phyloP scores from a whole-genome alignment of 116 monocot genomes.

The Zostera marina region DNA sequence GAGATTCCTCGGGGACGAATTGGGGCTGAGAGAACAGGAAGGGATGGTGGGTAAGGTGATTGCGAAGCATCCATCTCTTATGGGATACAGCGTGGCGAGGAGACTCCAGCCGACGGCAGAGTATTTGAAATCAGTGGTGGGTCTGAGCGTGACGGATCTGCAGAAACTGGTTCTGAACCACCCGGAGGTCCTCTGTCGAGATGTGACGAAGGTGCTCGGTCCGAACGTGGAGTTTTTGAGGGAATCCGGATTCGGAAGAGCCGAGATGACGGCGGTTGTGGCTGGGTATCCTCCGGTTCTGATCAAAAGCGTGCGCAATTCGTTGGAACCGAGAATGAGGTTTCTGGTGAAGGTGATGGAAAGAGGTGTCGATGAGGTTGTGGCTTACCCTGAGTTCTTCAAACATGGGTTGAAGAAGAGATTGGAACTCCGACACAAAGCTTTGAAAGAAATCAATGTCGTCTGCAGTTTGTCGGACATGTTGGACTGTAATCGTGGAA shows the following conservation, averaged over 20 bases:
- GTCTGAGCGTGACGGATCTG: conserved; percentile 35
- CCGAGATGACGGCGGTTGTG: conserved; percentile 45
- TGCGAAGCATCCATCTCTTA: conserved; percentile 62
- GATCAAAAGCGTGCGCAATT: conserved; percentile 77
- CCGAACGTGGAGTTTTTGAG: conserved; percentile 57
- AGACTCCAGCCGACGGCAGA: conserved; percentile 58
- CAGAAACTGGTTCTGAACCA: conserved; percentile 39
- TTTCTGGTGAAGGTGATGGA: conserved; percentile 82
- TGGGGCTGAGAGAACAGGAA: conserved; percentile 27
- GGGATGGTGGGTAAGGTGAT: conserved; percentile 45
- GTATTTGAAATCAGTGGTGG: conserved; percentile 62
- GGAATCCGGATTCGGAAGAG: conserved; percentile 30
- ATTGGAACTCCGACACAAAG: conserved; percentile 48
- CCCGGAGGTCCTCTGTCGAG: conserved; percentile 66
- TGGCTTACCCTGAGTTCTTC: conserved; percentile 70
- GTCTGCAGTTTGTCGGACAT: conserved; percentile 69
- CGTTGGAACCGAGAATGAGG: conserved; percentile 63
- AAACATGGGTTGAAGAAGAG: conserved; percentile 80
- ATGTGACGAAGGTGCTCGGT: conserved; percentile 52
- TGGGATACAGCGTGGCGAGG: conserved; percentile 83
- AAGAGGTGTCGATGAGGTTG: conserved; percentile 45
- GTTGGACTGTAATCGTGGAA: conserved; percentile 52
- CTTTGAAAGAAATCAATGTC: conserved; percentile 31
- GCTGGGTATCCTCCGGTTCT: conserved; percentile 70
- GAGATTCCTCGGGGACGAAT: conserved; percentile 26